Conservation (phyloP, 257 asterid species). For the Marsdenia floribunda region DNA sequence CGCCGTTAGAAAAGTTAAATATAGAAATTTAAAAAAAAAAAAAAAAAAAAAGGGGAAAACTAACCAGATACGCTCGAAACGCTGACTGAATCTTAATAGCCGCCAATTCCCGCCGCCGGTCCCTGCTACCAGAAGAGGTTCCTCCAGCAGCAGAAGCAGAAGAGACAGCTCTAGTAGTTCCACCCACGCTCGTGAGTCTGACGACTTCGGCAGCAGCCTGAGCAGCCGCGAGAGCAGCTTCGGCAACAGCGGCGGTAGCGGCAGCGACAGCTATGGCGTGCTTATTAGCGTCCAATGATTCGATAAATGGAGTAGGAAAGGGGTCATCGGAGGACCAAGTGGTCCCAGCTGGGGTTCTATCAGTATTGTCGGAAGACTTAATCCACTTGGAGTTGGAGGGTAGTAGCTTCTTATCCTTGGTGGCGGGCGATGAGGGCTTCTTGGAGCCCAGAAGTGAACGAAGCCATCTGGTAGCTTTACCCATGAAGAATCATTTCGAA, state of each 20-base stretch:
- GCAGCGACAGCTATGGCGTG: conserved; percentile 98
- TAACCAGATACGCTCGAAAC: conserved; percentile 88
- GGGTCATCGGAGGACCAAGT: conserved; percentile 25
- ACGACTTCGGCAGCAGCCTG: conserved; percentile 96
- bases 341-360: background rate
- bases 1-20: background rate
- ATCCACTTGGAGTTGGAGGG: conserved; percentile 22
- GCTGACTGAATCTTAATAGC: conserved; percentile 86
- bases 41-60: too few relatives aligned
- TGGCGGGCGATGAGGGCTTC: conserved; percentile 23
- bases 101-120: conserved; percentile 54
- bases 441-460: conserved; percentile 50
- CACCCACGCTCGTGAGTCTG: conserved; percentile 50
- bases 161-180: conserved; percentile 38
- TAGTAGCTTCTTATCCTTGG: conserved; percentile 14
- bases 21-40: background rate
- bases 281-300: conserved; percentile 59
- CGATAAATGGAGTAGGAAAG: conserved; percentile 34
- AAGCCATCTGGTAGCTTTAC: conserved; percentile 59
- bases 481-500: conserved; percentile 53
- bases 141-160: conserved; percentile 22
- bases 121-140: conserved; percentile 22
- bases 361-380: conserved; percentile 22
- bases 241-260: conserved; percentile 96
- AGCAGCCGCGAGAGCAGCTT: conserved; percentile 98